phyloP scores from a whole-genome alignment of 805 yeast genomes.

The Candida alai region DNA sequence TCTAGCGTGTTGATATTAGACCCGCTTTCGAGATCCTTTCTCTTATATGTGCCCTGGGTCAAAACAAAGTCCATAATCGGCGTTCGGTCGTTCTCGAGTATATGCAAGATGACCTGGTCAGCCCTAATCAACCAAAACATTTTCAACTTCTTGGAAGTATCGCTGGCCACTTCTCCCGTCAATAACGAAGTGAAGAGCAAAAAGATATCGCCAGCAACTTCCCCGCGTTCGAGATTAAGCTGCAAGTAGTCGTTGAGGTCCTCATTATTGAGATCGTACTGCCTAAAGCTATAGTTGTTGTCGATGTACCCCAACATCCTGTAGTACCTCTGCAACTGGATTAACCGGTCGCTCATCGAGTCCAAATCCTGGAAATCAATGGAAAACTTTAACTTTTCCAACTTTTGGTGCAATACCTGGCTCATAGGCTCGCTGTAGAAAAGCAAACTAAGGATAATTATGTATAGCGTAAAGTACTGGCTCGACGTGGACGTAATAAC shows the following conservation, averaged over 20 bases:
- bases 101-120: slow-evolving; percentile 36
- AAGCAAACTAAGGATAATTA: slow-evolving; percentile 58
- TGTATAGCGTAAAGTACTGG: slow-evolving; percentile 67
- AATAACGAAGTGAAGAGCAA: slow-evolving; percentile 34
- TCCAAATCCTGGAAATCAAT: slow-evolving; percentile 63
- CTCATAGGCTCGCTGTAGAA: slow-evolving; percentile 72
- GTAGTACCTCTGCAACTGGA: slow-evolving; percentile 47
- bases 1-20: slow-evolving; percentile 36
- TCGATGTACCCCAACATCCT: slow-evolving; percentile 38
- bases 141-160: slow-evolving; percentile 18
- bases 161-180: slow-evolving; percentile 26
- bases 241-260: slow-evolving; percentile 42
- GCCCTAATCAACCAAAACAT: slow-evolving; percentile 36
- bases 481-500: slow-evolving; percentile 65
- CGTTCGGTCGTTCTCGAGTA: slow-evolving; percentile 37
- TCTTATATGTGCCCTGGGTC: slow-evolving; percentile 29
- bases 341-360: slow-evolving; percentile 46
- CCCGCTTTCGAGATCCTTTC: slow-evolving; percentile 37
- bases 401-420: slow-evolving; percentile 50
- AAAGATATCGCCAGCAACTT: slow-evolving; percentile 30
- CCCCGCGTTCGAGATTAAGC: slow-evolving; percentile 31
- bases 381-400: slow-evolving; percentile 64
- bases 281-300: slow-evolving; percentile 47
- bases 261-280: slow-evolving; percentile 46
- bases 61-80: slow-evolving; percentile 38